Percentiles rank a stretch among this genome's conserved stretches.
Conservation (phyloP, 1,284 basidiomycete genomes). For the Porodaedalea pini region DNA sequence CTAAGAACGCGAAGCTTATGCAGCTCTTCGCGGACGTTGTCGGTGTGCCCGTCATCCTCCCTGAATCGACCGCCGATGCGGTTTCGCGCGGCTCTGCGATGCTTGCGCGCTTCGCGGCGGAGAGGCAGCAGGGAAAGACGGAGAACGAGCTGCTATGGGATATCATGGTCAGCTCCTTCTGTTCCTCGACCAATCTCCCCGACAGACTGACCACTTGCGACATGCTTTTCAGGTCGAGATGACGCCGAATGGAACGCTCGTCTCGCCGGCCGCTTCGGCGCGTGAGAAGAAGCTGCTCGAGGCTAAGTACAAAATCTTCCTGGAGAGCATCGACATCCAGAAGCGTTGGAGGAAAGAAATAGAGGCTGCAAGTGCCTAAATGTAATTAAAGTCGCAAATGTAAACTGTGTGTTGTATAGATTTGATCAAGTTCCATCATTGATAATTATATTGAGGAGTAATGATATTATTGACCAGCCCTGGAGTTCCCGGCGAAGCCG, state of each 20-base stretch:
- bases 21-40: constrained; percentile 86
- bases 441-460: too few species aligned
- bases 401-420: too few species aligned
- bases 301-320: constrained; percentile 93
- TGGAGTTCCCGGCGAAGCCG: too few species aligned
- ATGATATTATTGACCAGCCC: too few species aligned
- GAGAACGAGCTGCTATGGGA: constrained; percentile 75
- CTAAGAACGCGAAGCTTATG: constrained; percentile 82
- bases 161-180: constrained; percentile 70
- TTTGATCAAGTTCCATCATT: too few species aligned
- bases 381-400: too few species aligned
- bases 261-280: constrained; percentile 61
- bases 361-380: constrained; percentile 34
- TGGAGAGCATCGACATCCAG: constrained; percentile 86
- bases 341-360: constrained; percentile 75
- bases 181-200: not conserved
- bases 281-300: constrained; percentile 75
- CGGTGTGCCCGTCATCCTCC: constrained; percentile 80
- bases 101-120: constrained; percentile 85
- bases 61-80: constrained; percentile 71
- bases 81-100: constrained; percentile 94
- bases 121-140: constrained; percentile 40
- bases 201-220: not conserved
- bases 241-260: constrained; percentile 80
- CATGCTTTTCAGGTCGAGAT: constrained; percentile 66